A percentile compares a stretch with the other conserved stretches of the same genome.
phyloP scores from a whole-genome alignment of 2,329 filamentous ascomycete species.

The Colletotrichum melonis region DNA sequence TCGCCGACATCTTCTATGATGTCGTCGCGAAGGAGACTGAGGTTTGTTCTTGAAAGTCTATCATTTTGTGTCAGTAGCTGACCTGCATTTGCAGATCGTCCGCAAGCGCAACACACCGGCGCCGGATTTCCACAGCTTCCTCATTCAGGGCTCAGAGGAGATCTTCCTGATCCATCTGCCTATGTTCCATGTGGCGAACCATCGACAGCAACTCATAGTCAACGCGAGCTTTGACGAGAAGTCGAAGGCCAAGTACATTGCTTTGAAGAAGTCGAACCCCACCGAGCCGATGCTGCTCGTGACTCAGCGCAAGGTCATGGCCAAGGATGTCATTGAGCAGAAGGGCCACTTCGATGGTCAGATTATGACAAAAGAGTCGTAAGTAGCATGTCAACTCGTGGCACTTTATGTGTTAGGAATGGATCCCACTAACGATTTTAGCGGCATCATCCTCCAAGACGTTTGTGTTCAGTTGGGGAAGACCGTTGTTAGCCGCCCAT shows the following conservation, averaged over 20 bases:
- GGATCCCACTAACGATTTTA: not conserved
- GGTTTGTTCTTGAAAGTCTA: not conserved
- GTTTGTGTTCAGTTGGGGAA: not conserved
- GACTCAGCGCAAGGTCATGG: not conserved
- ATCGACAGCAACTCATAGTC: not conserved
- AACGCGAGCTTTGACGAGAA: not conserved
- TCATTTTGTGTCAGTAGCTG: no score
- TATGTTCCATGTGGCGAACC: not conserved
- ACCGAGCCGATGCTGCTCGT: not conserved
- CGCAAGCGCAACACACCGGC: not conserved
- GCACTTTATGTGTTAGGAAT: not conserved
- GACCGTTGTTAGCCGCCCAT: not conserved
- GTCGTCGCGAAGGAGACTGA: conserved; percentile 44
- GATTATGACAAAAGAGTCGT: not conserved
- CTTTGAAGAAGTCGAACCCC: not conserved
- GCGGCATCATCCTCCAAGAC: not conserved
- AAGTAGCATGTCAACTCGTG: not conserved
- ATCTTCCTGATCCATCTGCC: not conserved
- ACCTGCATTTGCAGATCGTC: not conserved
- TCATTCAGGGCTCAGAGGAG: not conserved
- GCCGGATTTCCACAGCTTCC: not conserved
- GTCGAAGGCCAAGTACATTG: not conserved
- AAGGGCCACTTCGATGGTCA: not conserved
- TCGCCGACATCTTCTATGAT: conserved; percentile 47
- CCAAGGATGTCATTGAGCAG: not conserved